Evolutionary conservation across 768 basidiomycete species (phyloP).

Genomic region (Xerocomellus intermedius): DNA sequence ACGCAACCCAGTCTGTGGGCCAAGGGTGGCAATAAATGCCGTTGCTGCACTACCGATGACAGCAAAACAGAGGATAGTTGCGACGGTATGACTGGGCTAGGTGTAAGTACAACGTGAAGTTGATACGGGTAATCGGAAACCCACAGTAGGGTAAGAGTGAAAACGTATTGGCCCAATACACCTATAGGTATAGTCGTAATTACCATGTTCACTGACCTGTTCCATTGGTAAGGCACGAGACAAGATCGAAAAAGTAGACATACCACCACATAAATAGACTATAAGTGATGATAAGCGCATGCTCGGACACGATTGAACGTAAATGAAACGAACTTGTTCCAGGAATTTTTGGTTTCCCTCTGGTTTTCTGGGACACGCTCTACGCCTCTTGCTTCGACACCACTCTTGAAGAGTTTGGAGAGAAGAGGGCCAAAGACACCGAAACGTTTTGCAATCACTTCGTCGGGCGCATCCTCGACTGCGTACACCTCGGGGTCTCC

Average conservation of each 20-base stretch:
- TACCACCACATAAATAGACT: slow-evolving; percentile 49
- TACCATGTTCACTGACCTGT: slow-evolving; percentile 47
- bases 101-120: not conserved
- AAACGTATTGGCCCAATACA: slow-evolving; percentile 46
- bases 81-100: slow-evolving; percentile 39
- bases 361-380: slow-evolving; percentile 53
- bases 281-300: not conserved
- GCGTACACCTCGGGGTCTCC: not conserved
- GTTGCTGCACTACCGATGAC: slow-evolving; percentile 42
- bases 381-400: slow-evolving; percentile 54
- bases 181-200: slow-evolving; percentile 51
- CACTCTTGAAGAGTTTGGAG: slow-evolving; percentile 42
- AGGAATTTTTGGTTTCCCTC: slow-evolving; percentile 41
- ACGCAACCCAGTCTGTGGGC: slow-evolving; percentile 51
- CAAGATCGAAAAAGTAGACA: not conserved
- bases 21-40: slow-evolving; percentile 53
- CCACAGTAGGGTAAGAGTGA: slow-evolving; percentile 46
- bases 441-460: slow-evolving; percentile 31
- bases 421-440: slow-evolving; percentile 32
- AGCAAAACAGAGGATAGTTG: slow-evolving; percentile 45
- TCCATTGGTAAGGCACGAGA: not conserved
- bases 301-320: not conserved
- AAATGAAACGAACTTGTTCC: slow-evolving; percentile 40
- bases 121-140: slow-evolving; percentile 12
- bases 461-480: slow-evolving; percentile 28